Evolutionary conservation across 2,329 filamentous ascomycete species (phyloP).

Genomic region (Xylariaceae sp.): DNA sequence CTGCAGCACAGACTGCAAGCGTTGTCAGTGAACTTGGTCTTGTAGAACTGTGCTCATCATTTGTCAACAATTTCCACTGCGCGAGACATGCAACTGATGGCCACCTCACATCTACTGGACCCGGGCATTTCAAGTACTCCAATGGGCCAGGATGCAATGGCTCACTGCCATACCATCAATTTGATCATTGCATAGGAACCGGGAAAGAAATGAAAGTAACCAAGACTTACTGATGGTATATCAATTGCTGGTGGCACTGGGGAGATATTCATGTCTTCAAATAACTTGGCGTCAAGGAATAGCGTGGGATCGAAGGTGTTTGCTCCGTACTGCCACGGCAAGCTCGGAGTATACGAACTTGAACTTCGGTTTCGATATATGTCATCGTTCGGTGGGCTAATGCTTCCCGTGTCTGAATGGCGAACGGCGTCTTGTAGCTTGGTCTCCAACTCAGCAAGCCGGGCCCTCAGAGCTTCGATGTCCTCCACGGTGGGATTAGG

Average conservation of each 20-base stretch:
- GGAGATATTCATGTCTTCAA: conserved; percentile 29
- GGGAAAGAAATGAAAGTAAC: background rate
- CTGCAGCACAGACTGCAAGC: conserved; percentile 35
- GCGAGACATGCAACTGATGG: no score
- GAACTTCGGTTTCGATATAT: conserved; percentile 18
- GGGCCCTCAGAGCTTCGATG: conserved; percentile 34
- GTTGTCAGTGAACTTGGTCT: background rate
- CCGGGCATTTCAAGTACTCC: no score
- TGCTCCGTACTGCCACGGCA: conserved; percentile 18
- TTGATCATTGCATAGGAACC: no score
- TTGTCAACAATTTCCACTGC: no score
- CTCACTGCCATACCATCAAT: no score
- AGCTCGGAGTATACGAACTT: conserved; percentile 6
- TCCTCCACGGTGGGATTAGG: conserved; percentile 37
- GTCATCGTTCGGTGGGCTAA: conserved; percentile 20
- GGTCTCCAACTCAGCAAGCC: conserved; percentile 36
- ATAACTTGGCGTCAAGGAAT: conserved; percentile 33
- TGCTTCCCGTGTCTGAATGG: conserved; percentile 10
- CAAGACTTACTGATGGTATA: conserved; percentile 32
- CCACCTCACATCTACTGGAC: no score
- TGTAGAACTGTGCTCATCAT: no score
- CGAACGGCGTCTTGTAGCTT: conserved; percentile 7
- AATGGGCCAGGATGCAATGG: no score
- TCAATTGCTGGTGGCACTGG: conserved; percentile 36
- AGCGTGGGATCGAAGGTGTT: conserved; percentile 39